These are phyloP conservation scores for Dinochytrium kinnereticum DNA, from an alignment of 371 early-diverging fungal species.

Conservation along the genomic window DNA sequence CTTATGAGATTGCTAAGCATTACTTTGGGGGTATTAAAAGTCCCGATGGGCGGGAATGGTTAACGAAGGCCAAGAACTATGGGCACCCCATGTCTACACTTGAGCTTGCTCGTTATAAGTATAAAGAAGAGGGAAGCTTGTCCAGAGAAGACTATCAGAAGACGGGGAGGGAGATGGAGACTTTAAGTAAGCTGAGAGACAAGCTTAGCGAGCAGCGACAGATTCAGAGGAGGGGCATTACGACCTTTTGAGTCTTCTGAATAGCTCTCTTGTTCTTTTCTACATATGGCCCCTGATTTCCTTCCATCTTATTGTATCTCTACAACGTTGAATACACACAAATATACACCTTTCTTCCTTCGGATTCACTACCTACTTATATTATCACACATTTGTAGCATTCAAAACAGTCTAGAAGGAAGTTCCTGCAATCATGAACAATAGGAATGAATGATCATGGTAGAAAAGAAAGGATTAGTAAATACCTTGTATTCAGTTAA, in stretches of 20 bases:
- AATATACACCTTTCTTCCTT: no score
- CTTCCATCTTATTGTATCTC: no score
- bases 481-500: no score
- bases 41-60: neutral
- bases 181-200: neutral
- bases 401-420: no score
- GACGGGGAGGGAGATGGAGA: slow-evolving; percentile 5
- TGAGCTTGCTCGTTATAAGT: neutral
- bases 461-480: no score
- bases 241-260: neutral
- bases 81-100: slow-evolving; percentile 2
- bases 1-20: slow-evolving; percentile 7
- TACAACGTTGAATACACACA: no score
- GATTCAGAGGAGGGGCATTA: neutral
- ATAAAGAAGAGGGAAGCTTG: neutral
- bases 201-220: neutral
- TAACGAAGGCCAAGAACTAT: neutral
- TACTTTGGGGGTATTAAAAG: neutral
- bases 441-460: no score
- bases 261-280: no score
- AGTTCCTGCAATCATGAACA: no score
- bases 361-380: no score
- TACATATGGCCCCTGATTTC: no score
- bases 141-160: neutral
- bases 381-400: no score